These are phyloP conservation scores for Halenospora varia DNA, from an alignment of 495 filamentous ascomycete genomes.

Conservation along the genomic window DNA sequence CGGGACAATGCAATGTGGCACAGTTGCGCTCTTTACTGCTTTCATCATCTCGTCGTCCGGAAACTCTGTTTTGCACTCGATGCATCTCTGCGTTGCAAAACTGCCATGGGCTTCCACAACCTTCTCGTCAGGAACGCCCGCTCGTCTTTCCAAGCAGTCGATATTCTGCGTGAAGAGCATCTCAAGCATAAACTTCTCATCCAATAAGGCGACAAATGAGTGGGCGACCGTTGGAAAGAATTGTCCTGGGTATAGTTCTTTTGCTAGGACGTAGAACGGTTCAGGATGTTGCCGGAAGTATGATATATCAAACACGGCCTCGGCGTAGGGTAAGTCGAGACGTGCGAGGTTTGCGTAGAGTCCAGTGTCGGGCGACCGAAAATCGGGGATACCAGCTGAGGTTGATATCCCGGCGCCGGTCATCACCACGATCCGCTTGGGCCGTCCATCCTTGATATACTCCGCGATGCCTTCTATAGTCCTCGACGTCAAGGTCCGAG, in stretches of 20 bases:
- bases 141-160: slow-evolving; percentile 85
- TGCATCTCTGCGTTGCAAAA: slow-evolving; percentile 85
- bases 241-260: slow-evolving; percentile 88
- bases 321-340: slow-evolving; percentile 77
- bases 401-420: slow-evolving; percentile 61
- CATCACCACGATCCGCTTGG: slow-evolving; percentile 76
- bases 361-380: slow-evolving; percentile 70
- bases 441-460: slow-evolving; percentile 64
- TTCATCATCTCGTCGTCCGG: slow-evolving; percentile 69
- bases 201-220: slow-evolving; percentile 69
- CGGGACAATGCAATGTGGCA: slow-evolving; percentile 58
- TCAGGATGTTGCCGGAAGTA: slow-evolving; percentile 82
- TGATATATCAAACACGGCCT: slow-evolving; percentile 75
- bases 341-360: slow-evolving; percentile 80
- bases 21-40: slow-evolving; percentile 54
- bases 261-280: slow-evolving; percentile 88
- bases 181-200: slow-evolving; percentile 70
- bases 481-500: slow-evolving; percentile 61
- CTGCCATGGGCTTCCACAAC: slow-evolving; percentile 95
- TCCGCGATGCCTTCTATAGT: slow-evolving; percentile 69
- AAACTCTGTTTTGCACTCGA: slow-evolving; percentile 73
- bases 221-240: slow-evolving; percentile 84
- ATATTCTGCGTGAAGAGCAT: slow-evolving; percentile 98
- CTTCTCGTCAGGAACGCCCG: slow-evolving; percentile 73
- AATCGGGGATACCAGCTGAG: slow-evolving; percentile 65